Base-by-base conservation (phyloP, 2,329 filamentous ascomycete species). In the Fonsecaea pedrosoi region DNA sequence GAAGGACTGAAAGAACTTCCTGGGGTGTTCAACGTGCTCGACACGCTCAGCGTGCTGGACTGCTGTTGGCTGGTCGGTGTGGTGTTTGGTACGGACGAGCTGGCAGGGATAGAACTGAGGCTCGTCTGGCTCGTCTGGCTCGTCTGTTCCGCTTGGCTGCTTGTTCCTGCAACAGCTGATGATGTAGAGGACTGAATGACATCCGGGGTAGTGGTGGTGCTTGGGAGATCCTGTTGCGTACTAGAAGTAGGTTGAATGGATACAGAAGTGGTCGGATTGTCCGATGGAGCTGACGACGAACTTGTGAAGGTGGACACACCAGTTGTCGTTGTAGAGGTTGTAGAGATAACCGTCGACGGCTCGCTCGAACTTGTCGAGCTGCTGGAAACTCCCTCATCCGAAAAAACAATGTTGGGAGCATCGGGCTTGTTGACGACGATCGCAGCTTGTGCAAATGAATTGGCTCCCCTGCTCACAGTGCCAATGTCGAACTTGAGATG, bases 361-460 rank as follows among this genome's bases (percentile, higher is more conserved):
- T 30, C 45, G 21, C 12, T 38, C 12, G 10, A 15, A 18, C 53
- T 59, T 9, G 60, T 66, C 18, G 21, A 12, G 10, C 56, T 32
- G 34, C 55, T 45, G 18, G 37, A 60, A 32, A 25, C 54, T 5
- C 42, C 54, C 8, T 53, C 38, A n/a, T 61, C 60, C 8, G 55
- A 15, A 40, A 69, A 66, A 9, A 60, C 59, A 48, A 70, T 65
- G 5, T 48, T 21, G 10, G 68, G 68, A 25, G 66, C 40, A 58
- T 64, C 64, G n/a, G 68, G 68, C 37, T 60, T 4, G 55, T 68
- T 66, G 38, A 70, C 68, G 48, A 70, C 38, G 32, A 70, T 65
- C 10, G 68, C 68, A 32, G 68, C 60, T 61, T 70, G 64, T 4
- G 60, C 53, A 54, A 65, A 66, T 15, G 62, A 32, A 58, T 70